Conservation (phyloP, 1,139 yeast genomes). For the Wickerhamomyces sp. region DNA sequence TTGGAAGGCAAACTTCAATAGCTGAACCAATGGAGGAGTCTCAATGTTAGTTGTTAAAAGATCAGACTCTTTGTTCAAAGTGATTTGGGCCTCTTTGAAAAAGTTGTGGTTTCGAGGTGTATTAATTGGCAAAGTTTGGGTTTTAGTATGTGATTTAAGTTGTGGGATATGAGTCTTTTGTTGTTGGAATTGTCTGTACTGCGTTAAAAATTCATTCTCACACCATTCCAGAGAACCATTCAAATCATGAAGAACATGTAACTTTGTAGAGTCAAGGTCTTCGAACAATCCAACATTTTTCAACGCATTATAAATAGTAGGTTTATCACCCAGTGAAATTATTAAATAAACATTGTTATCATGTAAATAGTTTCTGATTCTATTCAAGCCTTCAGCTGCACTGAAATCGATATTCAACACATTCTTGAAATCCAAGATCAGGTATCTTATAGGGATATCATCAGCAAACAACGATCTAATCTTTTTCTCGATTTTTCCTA, state of each 20-base stretch:
- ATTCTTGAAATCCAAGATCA: slow-evolving; percentile 79
- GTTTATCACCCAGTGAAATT: slow-evolving; percentile 73
- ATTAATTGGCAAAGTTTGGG: slow-evolving; percentile 27
- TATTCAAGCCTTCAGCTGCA: slow-evolving; percentile 92
- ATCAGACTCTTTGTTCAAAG: slow-evolving; percentile 25
- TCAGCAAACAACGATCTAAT: slow-evolving; percentile 62
- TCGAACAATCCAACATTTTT: slow-evolving; percentile 37
- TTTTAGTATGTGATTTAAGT: slow-evolving; percentile 12
- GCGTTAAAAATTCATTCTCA: slow-evolving; percentile 79
- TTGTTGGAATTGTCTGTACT: slow-evolving; percentile 43
- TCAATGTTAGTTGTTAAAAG: slow-evolving; percentile 3
- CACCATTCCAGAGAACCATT: slow-evolving; percentile 95
- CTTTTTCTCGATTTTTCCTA: slow-evolving; percentile 80
- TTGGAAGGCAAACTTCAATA: slow-evolving; percentile 60
- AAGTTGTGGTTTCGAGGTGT: slow-evolving; percentile 37
- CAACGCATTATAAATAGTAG: slow-evolving; percentile 60
- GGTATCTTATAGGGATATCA: slow-evolving; percentile 50
- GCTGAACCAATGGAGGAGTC: slow-evolving; percentile 59
- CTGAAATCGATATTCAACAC: slow-evolving; percentile 85
- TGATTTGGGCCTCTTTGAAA: slow-evolving; percentile 32
- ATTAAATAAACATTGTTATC: slow-evolving; percentile 69
- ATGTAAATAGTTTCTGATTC: slow-evolving; percentile 74
- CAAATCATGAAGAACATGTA: slow-evolving; percentile 66
- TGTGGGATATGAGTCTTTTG: slow-evolving; percentile 6
- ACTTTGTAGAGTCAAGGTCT: slow-evolving; percentile 33